Percentiles rank a stretch among this genome's conserved stretches.
Evolutionary conservation across 2,329 filamentous ascomycete species (phyloP).

Genomic region (Geosmithia putterillii): DNA sequence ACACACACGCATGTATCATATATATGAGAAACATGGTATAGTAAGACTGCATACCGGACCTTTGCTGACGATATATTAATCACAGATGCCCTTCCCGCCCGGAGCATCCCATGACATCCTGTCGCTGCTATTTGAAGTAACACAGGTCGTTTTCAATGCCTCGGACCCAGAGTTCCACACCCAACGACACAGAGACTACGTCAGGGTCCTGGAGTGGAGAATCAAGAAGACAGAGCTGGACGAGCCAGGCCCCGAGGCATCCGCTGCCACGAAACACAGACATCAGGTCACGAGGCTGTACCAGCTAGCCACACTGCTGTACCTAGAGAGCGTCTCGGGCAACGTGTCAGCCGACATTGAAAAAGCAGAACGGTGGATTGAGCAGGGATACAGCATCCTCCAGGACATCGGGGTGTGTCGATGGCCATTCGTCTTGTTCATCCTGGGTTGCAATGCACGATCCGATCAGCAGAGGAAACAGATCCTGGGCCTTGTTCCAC

Average conservation of each 20-base stretch:
- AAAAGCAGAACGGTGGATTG: constrained; percentile 7
- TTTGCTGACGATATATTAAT: no score
- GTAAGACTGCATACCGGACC: no score
- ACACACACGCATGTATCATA: no score
- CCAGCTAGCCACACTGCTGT: constrained; percentile 14
- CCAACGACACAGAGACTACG: not conserved
- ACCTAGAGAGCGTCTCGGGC: constrained; percentile 12
- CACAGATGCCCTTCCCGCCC: not conserved
- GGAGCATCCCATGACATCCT: not conserved
- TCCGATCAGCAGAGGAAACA: constrained; percentile 8
- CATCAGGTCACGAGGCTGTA: constrained; percentile 10
- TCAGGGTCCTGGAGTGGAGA: not conserved
- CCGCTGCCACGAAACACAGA: not conserved
- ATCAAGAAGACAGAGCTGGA: not conserved
- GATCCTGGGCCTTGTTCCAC: constrained; percentile 12
- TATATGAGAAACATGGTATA: not conserved
- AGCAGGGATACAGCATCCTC: constrained; percentile 13
- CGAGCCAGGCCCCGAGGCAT: not conserved
- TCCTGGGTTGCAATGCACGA: constrained; percentile 11
- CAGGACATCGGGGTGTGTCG: constrained; percentile 7
- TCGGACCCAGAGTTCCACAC: not conserved
- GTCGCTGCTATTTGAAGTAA: not conserved
- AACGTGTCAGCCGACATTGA: constrained; percentile 2
- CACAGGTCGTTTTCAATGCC: not conserved
- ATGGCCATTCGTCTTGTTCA: constrained; percentile 10